Evolutionary conservation across 2,329 filamentous ascomycete species (phyloP), one percentile per base, ranked within the genome.

Genomic region (Fusarium armeniacum): DNA sequence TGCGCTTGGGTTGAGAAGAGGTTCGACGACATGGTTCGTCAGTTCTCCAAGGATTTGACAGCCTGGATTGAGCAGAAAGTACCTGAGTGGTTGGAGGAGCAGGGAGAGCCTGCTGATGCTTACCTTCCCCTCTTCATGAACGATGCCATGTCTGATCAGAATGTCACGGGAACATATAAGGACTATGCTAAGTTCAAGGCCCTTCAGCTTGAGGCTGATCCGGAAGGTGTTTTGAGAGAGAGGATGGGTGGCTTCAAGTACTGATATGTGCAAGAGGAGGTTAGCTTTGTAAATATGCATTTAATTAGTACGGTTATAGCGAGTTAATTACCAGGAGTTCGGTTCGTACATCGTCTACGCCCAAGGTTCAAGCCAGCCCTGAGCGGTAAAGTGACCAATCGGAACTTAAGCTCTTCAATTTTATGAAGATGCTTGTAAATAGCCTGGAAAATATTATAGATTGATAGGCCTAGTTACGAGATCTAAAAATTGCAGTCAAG

Each of bases 101-200:
- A 64, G 2, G 61, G 58, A 8, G 35, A 35, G 3, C 4, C 44
- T 8, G 4, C 16, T 0, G 43, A 58, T 10, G 16, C 33, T 11
- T 64, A 64, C 8, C 38, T 64, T 6, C 61, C 61, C 6, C 3
- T 64, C 5, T 64, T 64, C 3, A 64, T 64, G 59, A 64, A 64
- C 7, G 61, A 64, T 24, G 61, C 61, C 8, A 58, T 64, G 58
- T 44, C 4, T 5, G 59, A 64, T 45, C 61, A 64, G 18, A 64
- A 64, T 16, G 61, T 64, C 5, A 64, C 61, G 0, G 61, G 58
- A 1, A 64, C 20, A 1, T 64, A 64, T 5, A 57, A 33, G 32
- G 44, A 64, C 6, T 64, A 64, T 12, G 50, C 43, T 1, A 64
- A 64, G 44, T 58, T 64, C 8, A 64, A 64, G 32, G n/a, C 16